Evolutionary conservation across 768 basidiomycete genomes (phyloP).

Genomic region (Crepidotus variabilis): DNA sequence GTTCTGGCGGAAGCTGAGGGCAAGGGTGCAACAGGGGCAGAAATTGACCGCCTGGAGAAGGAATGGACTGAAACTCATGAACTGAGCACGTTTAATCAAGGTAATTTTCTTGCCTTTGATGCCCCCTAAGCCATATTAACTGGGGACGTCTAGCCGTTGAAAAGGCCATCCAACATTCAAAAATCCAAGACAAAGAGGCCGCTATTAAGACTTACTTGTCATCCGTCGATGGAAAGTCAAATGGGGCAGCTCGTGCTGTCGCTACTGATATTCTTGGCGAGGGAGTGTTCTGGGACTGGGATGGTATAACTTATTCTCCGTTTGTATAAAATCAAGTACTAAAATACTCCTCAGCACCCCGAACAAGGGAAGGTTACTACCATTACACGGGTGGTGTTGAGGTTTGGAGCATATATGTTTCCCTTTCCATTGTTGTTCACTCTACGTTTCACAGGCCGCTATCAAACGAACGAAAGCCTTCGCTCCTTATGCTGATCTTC

Average conservation of each 20-base stretch:
- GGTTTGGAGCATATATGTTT: conserved; percentile 25
- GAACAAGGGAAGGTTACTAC: conserved; percentile 90
- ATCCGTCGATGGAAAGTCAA: conserved; percentile 63
- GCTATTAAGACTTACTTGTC: conserved; percentile 57
- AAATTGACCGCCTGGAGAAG: conserved; percentile 70
- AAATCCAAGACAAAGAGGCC: conserved; percentile 47
- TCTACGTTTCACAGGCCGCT: conserved; percentile 46
- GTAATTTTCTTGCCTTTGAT: conserved; percentile 35
- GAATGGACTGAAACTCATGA: conserved; percentile 69
- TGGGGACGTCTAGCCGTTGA: conserved; percentile 46
- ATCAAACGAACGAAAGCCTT: conserved; percentile 77
- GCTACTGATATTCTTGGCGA: conserved; percentile 73
- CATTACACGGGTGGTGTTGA: conserved; percentile 81
- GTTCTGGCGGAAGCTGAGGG: conserved; percentile 65
- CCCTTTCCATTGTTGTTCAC: not conserved
- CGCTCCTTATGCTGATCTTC: conserved; percentile 82
- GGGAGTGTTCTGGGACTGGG: conserved; percentile 85
- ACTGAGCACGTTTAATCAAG: conserved; percentile 82
- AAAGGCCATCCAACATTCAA: conserved; percentile 48
- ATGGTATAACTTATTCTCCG: conserved; percentile 45
- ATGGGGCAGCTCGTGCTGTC: conserved; percentile 62
- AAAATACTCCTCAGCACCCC: conserved; percentile 52
- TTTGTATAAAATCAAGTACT: not conserved
- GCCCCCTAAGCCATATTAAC: conserved; percentile 1
- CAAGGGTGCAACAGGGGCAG: conserved; percentile 56